Conservation (phyloP, 208 protist species). For the Leishmania martiniquensis region DNA sequence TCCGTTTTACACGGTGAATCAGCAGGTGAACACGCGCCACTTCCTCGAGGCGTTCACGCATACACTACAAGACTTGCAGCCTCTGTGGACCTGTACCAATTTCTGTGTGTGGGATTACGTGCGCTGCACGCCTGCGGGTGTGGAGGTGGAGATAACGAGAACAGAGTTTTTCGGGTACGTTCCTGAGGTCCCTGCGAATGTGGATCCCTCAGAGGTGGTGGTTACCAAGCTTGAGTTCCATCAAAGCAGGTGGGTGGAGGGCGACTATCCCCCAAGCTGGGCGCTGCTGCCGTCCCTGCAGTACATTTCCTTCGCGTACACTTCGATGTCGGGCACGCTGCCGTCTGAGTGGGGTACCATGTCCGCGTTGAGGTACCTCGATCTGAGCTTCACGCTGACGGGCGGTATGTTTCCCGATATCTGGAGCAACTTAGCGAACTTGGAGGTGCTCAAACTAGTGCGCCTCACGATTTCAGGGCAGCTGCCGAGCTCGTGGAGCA, state of each 20-base stretch:
- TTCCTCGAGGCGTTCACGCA: constrained; percentile 5
- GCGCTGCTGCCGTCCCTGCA: background rate
- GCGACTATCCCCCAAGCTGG: constrained; percentile 6
- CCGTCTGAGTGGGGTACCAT: background rate
- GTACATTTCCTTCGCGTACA: constrained; percentile 9
- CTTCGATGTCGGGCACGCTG: background rate
- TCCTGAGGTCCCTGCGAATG: background rate
- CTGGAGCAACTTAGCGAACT: background rate
- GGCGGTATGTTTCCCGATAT: background rate
- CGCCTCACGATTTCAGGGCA: background rate
- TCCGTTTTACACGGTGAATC: background rate
- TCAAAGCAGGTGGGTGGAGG: background rate
- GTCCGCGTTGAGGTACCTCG: background rate
- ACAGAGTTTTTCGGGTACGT: background rate
- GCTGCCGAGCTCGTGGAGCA: background rate
- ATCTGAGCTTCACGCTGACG: background rate
- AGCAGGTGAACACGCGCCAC: constrained; percentile 6
- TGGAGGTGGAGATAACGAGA: constrained; percentile 6
- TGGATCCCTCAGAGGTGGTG: background rate
- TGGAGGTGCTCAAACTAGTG: background rate
- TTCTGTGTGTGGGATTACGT: constrained; percentile 18
- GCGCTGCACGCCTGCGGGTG: background rate
- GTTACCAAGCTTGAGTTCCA: constrained; percentile 1
- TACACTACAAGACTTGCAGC: background rate
- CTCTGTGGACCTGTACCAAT: constrained; percentile 6